Evolutionary conservation across 169 alveolate genomes (phyloP).

Genomic region (Sarcocystis neurona): DNA sequence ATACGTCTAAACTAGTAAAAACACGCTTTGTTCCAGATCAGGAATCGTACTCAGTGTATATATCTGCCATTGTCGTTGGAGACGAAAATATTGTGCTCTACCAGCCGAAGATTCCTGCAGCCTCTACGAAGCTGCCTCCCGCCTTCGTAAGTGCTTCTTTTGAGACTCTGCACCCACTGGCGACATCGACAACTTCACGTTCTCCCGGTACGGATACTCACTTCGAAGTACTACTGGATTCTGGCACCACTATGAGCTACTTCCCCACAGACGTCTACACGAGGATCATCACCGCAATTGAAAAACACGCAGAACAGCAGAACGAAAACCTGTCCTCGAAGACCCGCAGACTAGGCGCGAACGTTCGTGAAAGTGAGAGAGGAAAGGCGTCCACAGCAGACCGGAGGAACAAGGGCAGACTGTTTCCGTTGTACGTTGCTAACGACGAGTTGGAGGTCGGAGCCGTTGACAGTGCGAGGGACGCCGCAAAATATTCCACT

Average conservation of each 20-base stretch:
- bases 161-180: background rate
- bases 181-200: background rate
- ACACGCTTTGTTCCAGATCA: constrained; percentile 22
- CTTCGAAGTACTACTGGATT: constrained; percentile 59
- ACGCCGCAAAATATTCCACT: too few species aligned
- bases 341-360: too few species aligned
- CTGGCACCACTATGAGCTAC: constrained; percentile 74
- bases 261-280: constrained; percentile 68
- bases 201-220: background rate
- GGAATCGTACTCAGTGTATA: constrained; percentile 34
- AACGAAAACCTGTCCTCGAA: too few species aligned
- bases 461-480: too few species aligned
- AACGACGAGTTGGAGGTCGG: too few species aligned
- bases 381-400: too few species aligned
- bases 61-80: constrained; percentile 40
- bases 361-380: too few species aligned
- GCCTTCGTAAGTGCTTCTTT: background rate
- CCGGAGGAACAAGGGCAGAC: too few species aligned
- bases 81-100: background rate
- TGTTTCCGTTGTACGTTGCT: too few species aligned
- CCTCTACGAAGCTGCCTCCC: background rate
- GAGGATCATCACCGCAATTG: constrained; percentile 60
- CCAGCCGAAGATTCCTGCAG: background rate
- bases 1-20: background rate
- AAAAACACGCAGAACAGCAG: constrained; percentile 19